A percentile compares a stretch with the other conserved stretches of the same genome.
phyloP scores from a whole-genome alignment of 148 eudicot species.

The Vaccinium darrowii region DNA sequence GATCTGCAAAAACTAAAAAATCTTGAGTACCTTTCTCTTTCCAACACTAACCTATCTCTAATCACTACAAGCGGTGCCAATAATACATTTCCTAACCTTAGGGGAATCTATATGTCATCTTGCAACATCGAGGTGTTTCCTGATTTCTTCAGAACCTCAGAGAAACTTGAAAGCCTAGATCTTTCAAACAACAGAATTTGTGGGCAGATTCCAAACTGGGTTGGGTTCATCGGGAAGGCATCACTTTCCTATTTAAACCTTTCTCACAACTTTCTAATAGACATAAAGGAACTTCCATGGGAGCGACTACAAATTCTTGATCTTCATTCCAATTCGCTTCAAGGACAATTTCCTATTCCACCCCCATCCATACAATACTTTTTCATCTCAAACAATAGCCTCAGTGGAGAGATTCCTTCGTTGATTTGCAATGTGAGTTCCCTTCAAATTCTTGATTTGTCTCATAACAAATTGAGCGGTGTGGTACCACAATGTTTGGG shows the following conservation, averaged over 20 bases:
- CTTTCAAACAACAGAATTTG: not conserved
- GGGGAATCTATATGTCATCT: not conserved
- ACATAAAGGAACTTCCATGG: slow-evolving; percentile 15
- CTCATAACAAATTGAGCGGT: slow-evolving; percentile 28
- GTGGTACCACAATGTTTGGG: slow-evolving; percentile 15
- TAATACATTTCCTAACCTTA: not conserved
- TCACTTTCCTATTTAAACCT: slow-evolving; percentile 3
- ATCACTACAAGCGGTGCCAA: not conserved
- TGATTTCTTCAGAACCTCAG: not conserved
- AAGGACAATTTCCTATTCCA: slow-evolving; percentile 4
- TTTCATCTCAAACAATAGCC: not conserved
- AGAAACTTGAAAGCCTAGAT: not conserved
- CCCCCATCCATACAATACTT: not conserved
- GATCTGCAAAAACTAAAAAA: slow-evolving; percentile 6
- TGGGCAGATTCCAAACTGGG: slow-evolving; percentile 7
- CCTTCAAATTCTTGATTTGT: slow-evolving; percentile 25
- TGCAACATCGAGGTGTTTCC: slow-evolving; percentile 27
- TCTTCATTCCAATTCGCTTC: slow-evolving; percentile 1
- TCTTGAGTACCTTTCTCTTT: slow-evolving; percentile 6
- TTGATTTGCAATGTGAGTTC: slow-evolving; percentile 19
- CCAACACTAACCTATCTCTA: slow-evolving; percentile 9
- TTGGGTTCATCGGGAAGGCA: not conserved
- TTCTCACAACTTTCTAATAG: slow-evolving; percentile 27
- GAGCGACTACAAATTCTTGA: not conserved
- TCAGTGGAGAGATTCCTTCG: slow-evolving; percentile 38